phyloP scores from a whole-genome alignment of 371 early-diverging fungal genomes.

The Parasitella parasitica region DNA sequence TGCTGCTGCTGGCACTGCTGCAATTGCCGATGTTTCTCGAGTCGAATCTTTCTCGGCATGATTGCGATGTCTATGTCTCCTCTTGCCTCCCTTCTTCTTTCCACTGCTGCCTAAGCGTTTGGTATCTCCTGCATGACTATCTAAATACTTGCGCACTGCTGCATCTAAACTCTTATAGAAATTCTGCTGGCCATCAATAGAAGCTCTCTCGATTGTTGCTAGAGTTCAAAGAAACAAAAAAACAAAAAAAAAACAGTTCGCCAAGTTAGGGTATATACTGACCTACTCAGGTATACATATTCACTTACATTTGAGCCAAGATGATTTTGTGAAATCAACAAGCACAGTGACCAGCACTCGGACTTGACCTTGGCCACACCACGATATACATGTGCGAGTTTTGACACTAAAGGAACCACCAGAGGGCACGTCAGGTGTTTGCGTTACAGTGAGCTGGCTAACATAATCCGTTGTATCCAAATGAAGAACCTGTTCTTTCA shows the following conservation, averaged over 20 bases:
- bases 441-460: conserved; percentile 61
- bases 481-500: conserved; percentile 60
- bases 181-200: conserved; percentile 61
- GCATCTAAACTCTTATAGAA: conserved; percentile 60
- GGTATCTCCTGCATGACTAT: conserved; percentile 1
- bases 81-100: conserved; percentile 5
- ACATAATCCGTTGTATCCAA: conserved; percentile 61
- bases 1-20: not conserved
- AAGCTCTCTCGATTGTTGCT: conserved; percentile 71
- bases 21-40: not conserved
- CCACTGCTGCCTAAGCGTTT: not conserved
- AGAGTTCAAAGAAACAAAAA: too few species aligned
- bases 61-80: conserved; percentile 8
- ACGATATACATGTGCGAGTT: conserved; percentile 80
- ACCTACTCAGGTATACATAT: not conserved
- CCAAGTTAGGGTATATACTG: not conserved
- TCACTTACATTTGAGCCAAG: conserved; percentile 71
- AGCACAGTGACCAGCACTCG: conserved; percentile 67
- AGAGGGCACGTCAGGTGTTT: conserved; percentile 87
- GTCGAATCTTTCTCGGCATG: not conserved
- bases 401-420: conserved; percentile 76
- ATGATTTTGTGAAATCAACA: conserved; percentile 71
- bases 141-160: conserved; percentile 56
- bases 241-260: too few species aligned
- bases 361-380: conserved; percentile 66